Conservation (phyloP, 768 basidiomycete species). For the Auricularia auricula-judae region DNA sequence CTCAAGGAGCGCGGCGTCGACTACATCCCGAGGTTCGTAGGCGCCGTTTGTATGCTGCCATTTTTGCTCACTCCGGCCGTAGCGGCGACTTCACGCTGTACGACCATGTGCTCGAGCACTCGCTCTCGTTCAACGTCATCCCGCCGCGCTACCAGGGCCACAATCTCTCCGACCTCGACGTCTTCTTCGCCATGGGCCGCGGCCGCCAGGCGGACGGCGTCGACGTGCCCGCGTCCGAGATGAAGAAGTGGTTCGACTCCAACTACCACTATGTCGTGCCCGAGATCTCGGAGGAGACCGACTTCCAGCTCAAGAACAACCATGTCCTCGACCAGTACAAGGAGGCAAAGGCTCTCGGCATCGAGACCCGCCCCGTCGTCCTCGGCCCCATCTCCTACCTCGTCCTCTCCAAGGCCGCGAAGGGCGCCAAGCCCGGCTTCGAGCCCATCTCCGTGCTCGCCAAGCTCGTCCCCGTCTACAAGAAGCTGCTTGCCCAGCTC, state of each 20-base stretch:
- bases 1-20: constrained; percentile 83
- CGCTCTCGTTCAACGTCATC: constrained; percentile 91
- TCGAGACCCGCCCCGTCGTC: constrained; percentile 88
- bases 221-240: constrained; percentile 94
- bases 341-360: constrained; percentile 85
- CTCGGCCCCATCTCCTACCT: constrained; percentile 96
- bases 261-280: constrained; percentile 99
- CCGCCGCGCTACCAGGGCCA: constrained; percentile 87
- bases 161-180: constrained; percentile 79
- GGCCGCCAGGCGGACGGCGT: constrained; percentile 91
- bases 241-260: constrained; percentile 99
- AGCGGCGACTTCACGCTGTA: constrained; percentile 99
- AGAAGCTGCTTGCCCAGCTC: constrained; percentile 77
- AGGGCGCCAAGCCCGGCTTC: constrained; percentile 75
- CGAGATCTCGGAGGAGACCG: constrained; percentile 78
- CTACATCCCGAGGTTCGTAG: constrained; percentile 70
- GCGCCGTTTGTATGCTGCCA: constrained; percentile 17
- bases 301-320: constrained; percentile 94
- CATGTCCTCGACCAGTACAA: constrained; percentile 90
- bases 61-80: constrained; percentile 10
- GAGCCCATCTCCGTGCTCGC: constrained; percentile 83
- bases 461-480: constrained; percentile 86
- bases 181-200: constrained; percentile 99
- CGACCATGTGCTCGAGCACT: constrained; percentile 97
- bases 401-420: constrained; percentile 80